Evolutionary conservation across 2,329 filamentous ascomycete genomes (phyloP).

Genomic region (Lasiodiplodia citricola): DNA sequence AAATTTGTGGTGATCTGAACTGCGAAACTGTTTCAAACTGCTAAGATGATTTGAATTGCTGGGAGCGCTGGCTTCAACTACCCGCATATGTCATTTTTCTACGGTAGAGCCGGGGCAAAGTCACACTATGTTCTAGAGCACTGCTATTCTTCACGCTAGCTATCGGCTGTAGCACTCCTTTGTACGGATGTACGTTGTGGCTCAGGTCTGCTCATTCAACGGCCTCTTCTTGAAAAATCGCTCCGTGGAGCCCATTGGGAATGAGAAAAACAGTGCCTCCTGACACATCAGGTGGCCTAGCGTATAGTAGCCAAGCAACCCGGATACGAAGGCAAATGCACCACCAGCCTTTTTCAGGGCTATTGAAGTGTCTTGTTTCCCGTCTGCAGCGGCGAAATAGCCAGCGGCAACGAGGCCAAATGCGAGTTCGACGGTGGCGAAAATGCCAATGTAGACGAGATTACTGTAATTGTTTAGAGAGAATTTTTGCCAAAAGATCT

Average conservation of each 20-base stretch:
- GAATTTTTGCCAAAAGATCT: background rate
- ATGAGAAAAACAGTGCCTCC: conserved; percentile 12
- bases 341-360: conserved; percentile 53
- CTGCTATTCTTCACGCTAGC: no score
- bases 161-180: no score
- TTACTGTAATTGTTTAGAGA: conserved; percentile 36
- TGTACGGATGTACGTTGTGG: background rate
- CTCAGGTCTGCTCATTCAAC: conserved; percentile 7
- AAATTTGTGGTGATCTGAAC: no score
- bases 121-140: no score
- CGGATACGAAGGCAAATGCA: conserved; percentile 54
- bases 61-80: no score
- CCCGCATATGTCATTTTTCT: no score
- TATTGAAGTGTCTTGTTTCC: conserved; percentile 38
- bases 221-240: conserved; percentile 7
- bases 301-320: conserved; percentile 48
- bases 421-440: conserved; percentile 53
- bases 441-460: conserved; percentile 56
- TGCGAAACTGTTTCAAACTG: no score
- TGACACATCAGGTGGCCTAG: conserved; percentile 12
- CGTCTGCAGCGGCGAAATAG: conserved; percentile 55
- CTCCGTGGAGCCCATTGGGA: conserved; percentile 20
- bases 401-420: conserved; percentile 52
- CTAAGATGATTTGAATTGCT: no score
- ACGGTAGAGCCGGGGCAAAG: no score